Evolutionary conservation across 495 filamentous ascomycete genomes (phyloP), one percentile per base, ranked within the genome.

Genomic region (Xylaria telfairii): DNA sequence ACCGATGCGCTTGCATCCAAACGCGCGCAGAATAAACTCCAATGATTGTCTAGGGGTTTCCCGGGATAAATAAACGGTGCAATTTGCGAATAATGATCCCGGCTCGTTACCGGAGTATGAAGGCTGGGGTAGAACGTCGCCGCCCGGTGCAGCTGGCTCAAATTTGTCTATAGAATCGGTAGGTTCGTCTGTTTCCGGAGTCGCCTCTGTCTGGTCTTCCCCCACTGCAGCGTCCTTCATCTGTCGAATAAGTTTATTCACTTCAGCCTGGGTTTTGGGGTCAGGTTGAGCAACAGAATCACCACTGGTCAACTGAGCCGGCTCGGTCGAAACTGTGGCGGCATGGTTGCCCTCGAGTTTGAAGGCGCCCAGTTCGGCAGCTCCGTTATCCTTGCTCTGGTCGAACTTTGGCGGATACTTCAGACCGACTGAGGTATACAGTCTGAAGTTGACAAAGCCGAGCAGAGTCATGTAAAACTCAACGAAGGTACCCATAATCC

Each of bases 401-500:
- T 97, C 92, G 72, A 99, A 97, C 82, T 93, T 96, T 24, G 96
- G 96, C 10, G 96, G 96, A 74, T 99, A 99, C 61, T 97, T 91
- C 51, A 98, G 79, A 4, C 96, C 96, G 71, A 96, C 85, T 0
- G 92, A 89, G 0, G 95, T 97, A 81, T 97, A 99, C 30, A 99
- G 86, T 63, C 93, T 83, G 85, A 92, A 99, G 84, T 98, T 97
- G 77, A 98, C 92, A 73, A 98, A 99, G 57, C 96, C 92, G 12
- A 99, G 84, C 15, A 99, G 85, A 3, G 96, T 98, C 62, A 94
- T 96, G 85, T 99, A 99, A 81, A 99, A 98, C 75, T 99, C 95
- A 63, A 99, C 92, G 77, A 99, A 99, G 2, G 96, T 99, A 51
- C 92, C 94, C 96, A 99, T 99, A 78, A 99, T 98, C 74, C 96